A percentile compares a stretch with the other conserved stretches of the same genome.
Evolutionary conservation across 106 monocot genomes (phyloP).

Genomic region (Agapanthus africanus): DNA sequence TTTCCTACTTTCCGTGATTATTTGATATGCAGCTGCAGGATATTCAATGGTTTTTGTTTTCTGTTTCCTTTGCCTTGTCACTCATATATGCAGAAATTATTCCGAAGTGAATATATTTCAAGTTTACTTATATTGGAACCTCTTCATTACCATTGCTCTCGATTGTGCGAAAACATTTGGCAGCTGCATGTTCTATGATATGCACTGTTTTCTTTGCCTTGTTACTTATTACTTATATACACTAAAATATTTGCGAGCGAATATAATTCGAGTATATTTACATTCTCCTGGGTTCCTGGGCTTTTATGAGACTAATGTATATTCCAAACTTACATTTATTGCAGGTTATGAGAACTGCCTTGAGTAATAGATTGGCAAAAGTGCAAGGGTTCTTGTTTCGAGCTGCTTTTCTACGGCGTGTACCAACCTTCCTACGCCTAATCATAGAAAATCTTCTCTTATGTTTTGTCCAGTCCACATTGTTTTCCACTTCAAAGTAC

Average conservation of each 20-base stretch:
- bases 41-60: not conserved
- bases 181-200: no score
- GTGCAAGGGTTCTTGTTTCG: constrained; percentile 97
- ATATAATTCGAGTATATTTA: no score
- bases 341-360: constrained; percentile 74
- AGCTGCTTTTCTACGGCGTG: constrained; percentile 81
- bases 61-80: not conserved
- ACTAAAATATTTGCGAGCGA: no score
- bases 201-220: no score
- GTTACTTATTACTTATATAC: not conserved
- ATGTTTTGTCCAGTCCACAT: constrained; percentile 84
- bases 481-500: constrained; percentile 89
- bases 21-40: not conserved
- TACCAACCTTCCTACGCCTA: constrained; percentile 67
- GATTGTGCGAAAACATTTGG: no score
- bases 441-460: constrained; percentile 83
- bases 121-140: no score
- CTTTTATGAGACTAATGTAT: constrained; percentile 3
- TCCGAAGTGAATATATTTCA: not conserved
- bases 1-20: not conserved
- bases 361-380: constrained; percentile 87
- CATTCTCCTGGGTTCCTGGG: not conserved
- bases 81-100: not conserved
- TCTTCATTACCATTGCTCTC: no score
- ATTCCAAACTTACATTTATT: constrained; percentile 17